Evolutionary conservation across 129 eudicot genomes (phyloP), one percentile per base, ranked within the genome.

Genomic region (Cynara cardunculus): DNA sequence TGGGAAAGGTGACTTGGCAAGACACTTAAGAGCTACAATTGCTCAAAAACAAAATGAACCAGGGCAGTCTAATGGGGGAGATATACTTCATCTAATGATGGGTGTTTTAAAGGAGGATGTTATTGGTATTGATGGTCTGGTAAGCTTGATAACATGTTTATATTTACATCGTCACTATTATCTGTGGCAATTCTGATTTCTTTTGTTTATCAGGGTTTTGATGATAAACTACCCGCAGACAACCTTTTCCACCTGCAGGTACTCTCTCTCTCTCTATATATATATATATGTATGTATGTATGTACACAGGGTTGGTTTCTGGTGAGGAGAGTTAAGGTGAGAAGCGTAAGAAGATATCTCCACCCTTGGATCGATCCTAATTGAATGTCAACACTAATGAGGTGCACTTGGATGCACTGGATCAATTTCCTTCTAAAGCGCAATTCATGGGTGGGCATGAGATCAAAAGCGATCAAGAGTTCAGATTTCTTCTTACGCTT

Each of bases 241-340:
- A 95, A 89, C 86, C 93, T 92, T 62, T 86, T 76, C 77, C 97
- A 93, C 83, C 89, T 94, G 49, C 98, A 91, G 96, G 98, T 92
- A 87, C 30, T 70, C 14, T 61, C 61, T 69, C 31, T 53, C 22
- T 53, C 8, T 53, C 8, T 49, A 3, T 49, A 3, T 49, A 0
- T 49, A 13, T 49, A 37, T 37, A 37, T 10, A 37, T 10, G 8
- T 10, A 8, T 10, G 1, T 10, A 8, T 10, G 1, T 4, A 4
- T 32, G 35, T n/a, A n/a, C n/a, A n/a, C n/a, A n/a, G n/a, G n/a
- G n/a, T n/a, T n/a, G n/a, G n/a, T n/a, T n/a, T n/a, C n/a, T n/a
- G n/a, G n/a, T n/a, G n/a, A n/a, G n/a, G n/a, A 1, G 31, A n/a
- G n/a, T n/a, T n/a, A n/a, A n/a, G n/a, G n/a, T n/a, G n/a, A n/a